These are phyloP conservation scores for Ascosphaera apis DNA, from an alignment of 2,329 filamentous ascomycete genomes.

Conservation along the genomic window DNA sequence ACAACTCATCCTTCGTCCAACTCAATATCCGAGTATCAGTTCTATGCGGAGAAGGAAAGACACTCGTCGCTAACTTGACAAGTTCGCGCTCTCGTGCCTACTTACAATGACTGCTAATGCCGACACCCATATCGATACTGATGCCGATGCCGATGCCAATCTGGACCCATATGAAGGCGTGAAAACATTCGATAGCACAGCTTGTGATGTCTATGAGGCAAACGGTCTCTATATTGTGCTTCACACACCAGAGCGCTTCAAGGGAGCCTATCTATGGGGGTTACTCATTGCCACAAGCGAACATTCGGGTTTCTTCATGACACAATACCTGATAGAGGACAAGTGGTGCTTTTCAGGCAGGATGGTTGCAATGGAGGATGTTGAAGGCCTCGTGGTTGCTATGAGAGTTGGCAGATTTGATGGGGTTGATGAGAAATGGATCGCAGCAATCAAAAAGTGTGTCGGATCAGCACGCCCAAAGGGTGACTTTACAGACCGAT, in stretches of 20 bases:
- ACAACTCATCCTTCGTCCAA: too few species aligned
- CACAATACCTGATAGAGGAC: constrained; percentile 3
- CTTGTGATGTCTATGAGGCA: constrained; percentile 1
- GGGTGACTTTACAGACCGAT: constrained; percentile 5
- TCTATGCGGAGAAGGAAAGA: too few species aligned
- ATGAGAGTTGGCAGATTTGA: constrained; percentile 5
- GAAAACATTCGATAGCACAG: not conserved
- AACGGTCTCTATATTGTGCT: constrained; percentile 6
- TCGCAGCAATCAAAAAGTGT: constrained; percentile 4
- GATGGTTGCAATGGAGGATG: constrained; percentile 3
- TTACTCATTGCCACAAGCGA: constrained; percentile 4
- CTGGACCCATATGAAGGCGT: not conserved
- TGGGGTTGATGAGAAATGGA: constrained; percentile 5
- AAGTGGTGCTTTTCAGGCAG: constrained; percentile 4
- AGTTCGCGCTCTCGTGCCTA: too few species aligned
- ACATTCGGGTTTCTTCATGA: constrained; percentile 3
- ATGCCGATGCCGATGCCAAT: not conserved
- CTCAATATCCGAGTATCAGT: too few species aligned
- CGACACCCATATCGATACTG: not conserved
- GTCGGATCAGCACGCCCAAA: constrained; percentile 2
- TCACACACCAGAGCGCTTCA: constrained; percentile 1
- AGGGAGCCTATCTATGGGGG: constrained; percentile 5
- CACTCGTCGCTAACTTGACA: too few species aligned
- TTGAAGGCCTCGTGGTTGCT: constrained; percentile 3
- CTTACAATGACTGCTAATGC: too few species aligned